Percentiles rank a stretch among this genome's conserved stretches.
Conservation (phyloP, 129 eudicot genomes). For the Flaveria ramosissima region DNA sequence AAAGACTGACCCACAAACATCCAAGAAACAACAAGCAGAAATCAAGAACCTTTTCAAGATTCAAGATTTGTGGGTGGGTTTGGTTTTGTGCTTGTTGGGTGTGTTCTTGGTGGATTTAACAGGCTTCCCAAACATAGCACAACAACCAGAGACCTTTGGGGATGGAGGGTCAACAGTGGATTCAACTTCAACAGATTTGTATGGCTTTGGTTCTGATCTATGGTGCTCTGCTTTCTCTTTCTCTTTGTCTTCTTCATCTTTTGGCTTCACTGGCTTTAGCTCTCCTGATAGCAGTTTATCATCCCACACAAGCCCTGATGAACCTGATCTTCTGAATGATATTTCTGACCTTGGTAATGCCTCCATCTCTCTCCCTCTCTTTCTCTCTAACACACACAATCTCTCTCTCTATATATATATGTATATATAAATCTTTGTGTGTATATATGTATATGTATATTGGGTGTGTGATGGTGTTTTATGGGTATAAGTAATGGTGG, state of each 20-base stretch:
- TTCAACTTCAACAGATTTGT: slow-evolving; percentile 54
- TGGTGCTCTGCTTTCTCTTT: slow-evolving; percentile 36
- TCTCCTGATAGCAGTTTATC: slow-evolving; percentile 71
- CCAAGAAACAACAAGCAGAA: slow-evolving; percentile 18
- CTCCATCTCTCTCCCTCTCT: slow-evolving; percentile 34
- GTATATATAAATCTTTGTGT: background rate
- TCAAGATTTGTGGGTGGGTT: slow-evolving; percentile 42
- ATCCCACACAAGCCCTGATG: slow-evolving; percentile 88
- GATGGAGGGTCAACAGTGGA: slow-evolving; percentile 75
- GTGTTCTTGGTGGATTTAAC: slow-evolving; percentile 31
- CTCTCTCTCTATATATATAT: no score
- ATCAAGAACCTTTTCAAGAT: slow-evolving; percentile 29
- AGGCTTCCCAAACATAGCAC: slow-evolving; percentile 62
- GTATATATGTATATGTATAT: slow-evolving; percentile 9
- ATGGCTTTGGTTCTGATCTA: slow-evolving; percentile 38
- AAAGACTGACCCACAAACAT: slow-evolving; percentile 34
- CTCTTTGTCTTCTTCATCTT: slow-evolving; percentile 41
- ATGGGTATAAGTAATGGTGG: slow-evolving; percentile 32
- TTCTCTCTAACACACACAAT: background rate
- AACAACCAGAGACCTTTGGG: slow-evolving; percentile 75
- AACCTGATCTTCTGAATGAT: slow-evolving; percentile 79
- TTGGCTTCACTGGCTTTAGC: slow-evolving; percentile 41
- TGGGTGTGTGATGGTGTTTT: slow-evolving; percentile 13
- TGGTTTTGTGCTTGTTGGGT: slow-evolving; percentile 36
- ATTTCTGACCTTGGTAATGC: slow-evolving; percentile 71